phyloP scores from a whole-genome alignment of 305 asterid genomes.

The Solanum hybrid region DNA sequence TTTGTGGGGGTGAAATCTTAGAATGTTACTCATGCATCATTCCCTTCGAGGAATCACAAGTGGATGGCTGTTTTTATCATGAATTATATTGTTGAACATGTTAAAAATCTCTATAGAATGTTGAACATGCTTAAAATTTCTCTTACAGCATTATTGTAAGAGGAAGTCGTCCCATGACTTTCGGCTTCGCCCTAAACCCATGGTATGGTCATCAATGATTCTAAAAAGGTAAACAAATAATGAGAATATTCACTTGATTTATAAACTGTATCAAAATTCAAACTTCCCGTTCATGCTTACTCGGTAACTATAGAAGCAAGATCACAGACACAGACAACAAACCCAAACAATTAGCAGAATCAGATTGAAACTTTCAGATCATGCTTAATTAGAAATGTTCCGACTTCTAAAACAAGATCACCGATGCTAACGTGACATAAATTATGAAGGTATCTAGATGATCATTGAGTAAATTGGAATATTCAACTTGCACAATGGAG shows the following conservation, averaged over 20 bases:
- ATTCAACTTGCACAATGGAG: neutral
- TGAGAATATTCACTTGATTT: neutral
- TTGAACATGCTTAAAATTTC: no score
- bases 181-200: constrained; percentile 83
- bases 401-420: neutral
- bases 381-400: neutral
- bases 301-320: neutral
- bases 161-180: constrained; percentile 54
- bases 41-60: neutral
- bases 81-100: neutral
- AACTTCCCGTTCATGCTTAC: neutral
- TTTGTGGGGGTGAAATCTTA: neutral
- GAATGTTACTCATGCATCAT: neutral
- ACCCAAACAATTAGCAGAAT: neutral
- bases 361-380: neutral
- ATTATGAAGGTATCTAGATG: no score
- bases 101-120: neutral
- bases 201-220: constrained; percentile 24
- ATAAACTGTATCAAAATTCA: neutral
- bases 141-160: constrained; percentile 44
- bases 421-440: neutral
- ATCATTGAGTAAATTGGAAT: no score
- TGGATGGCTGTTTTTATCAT: neutral
- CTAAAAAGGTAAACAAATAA: constrained; percentile 21
- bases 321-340: neutral